These are phyloP conservation scores for Stylonectria norvegica DNA, from an alignment of 2,329 filamentous ascomycete species.

Conservation along the genomic window DNA sequence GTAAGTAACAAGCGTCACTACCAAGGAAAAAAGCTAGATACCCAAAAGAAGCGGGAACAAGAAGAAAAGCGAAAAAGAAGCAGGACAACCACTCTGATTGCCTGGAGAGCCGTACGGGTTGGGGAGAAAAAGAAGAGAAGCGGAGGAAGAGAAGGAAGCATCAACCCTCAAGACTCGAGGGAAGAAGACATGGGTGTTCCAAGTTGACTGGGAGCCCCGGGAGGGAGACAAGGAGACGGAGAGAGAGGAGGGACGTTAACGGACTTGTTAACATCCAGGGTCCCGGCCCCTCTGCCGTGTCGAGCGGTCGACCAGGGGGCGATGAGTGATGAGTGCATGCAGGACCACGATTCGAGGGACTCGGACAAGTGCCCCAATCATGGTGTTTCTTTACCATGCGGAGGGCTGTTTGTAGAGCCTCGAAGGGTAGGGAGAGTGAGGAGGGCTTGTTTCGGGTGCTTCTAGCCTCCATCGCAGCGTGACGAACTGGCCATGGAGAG, in stretches of 20 bases:
- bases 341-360: not conserved
- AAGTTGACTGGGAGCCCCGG: slow-evolving; percentile 15
- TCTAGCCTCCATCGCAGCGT: no score
- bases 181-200: slow-evolving; percentile 11
- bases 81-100: slow-evolving; percentile 24
- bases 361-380: not conserved
- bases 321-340: not conserved
- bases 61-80: slow-evolving; percentile 12
- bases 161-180: slow-evolving; percentile 5
- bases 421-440: no score
- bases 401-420: no score
- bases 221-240: no score
- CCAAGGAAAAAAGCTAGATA: slow-evolving; percentile 14
- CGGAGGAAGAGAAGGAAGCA: slow-evolving; percentile 6
- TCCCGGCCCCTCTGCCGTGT: not conserved
- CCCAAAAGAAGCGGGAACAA: slow-evolving; percentile 6
- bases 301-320: not conserved
- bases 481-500: no score
- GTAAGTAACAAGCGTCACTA: slow-evolving; percentile 16
- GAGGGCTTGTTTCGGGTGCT: no score
- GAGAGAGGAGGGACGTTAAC: not conserved
- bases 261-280: not conserved
- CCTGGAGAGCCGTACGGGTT: slow-evolving; percentile 20
- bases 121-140: not conserved
- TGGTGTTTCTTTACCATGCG: no score